Percentiles rank a stretch among this genome's conserved stretches.
Conservation (phyloP, 805 yeast species). For the Monosporozyma solicola region DNA sequence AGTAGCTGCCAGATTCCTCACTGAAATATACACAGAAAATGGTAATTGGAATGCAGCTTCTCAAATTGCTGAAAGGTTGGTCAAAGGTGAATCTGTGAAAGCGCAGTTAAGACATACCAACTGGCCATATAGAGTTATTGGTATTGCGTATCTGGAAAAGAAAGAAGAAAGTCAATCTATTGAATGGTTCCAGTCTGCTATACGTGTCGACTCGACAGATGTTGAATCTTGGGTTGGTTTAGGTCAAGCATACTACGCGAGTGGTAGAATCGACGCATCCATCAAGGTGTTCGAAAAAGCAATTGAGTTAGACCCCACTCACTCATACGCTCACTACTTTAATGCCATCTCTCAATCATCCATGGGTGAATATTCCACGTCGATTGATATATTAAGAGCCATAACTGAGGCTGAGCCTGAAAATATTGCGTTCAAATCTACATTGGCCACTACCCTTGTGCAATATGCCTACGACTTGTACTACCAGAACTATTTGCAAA, state of each 20-base stretch:
- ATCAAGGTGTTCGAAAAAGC: slow-evolving; percentile 71
- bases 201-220: slow-evolving; percentile 60
- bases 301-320: slow-evolving; percentile 40
- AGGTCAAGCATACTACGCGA: slow-evolving; percentile 87
- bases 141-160: slow-evolving; percentile 61
- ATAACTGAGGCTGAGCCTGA: slow-evolving; percentile 38
- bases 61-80: slow-evolving; percentile 54
- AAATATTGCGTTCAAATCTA: slow-evolving; percentile 43
- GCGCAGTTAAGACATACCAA: slow-evolving; percentile 39
- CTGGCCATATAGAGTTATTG: slow-evolving; percentile 90
- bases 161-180: slow-evolving; percentile 74
- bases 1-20: slow-evolving; percentile 63
- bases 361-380: slow-evolving; percentile 56
- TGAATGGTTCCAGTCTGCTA: slow-evolving; percentile 79
- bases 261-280: slow-evolving; percentile 85
- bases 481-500: slow-evolving; percentile 54
- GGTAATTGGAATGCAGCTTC: slow-evolving; percentile 84
- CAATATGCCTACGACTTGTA: slow-evolving; percentile 45
- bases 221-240: slow-evolving; percentile 83
- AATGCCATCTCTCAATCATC: slow-evolving; percentile 56
- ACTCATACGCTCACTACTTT: slow-evolving; percentile 58
- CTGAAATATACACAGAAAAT: slow-evolving; percentile 53
- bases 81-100: slow-evolving; percentile 53
- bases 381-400: slow-evolving; percentile 39
- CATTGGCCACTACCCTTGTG: slow-evolving; percentile 50